Evolutionary conservation across 2,329 filamentous ascomycete genomes (phyloP).

Genomic region (Talaromyces funiculosus): DNA sequence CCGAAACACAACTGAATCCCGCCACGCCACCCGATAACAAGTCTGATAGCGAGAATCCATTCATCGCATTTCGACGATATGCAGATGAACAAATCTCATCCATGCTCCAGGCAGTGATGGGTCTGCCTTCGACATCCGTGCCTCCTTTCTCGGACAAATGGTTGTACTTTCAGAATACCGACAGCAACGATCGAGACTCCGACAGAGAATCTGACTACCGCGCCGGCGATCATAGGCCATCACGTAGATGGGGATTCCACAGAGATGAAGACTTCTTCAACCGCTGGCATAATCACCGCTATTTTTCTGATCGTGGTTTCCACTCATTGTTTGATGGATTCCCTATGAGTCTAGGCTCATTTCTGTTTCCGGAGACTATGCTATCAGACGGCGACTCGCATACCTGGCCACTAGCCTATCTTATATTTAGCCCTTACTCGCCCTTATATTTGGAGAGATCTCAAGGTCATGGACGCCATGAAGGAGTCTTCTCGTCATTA

Average conservation of each 20-base stretch:
- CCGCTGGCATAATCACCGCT: conserved; percentile 21
- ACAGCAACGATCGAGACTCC: conserved; percentile 20
- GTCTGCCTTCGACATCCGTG: conserved; percentile 35
- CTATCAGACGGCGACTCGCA: conserved; percentile 31
- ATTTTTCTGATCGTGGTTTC: conserved; percentile 25
- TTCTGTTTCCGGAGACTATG: conserved; percentile 29
- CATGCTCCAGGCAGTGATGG: conserved; percentile 49
- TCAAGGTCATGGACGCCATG: conserved; percentile 23
- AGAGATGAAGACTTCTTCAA: conserved; percentile 18
- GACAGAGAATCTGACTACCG: background rate
- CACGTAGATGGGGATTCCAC: conserved; percentile 1
- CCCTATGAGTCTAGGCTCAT: conserved; percentile 24
- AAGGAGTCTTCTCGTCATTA: conserved; percentile 30
- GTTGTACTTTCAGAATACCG: conserved; percentile 28
- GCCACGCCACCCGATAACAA: conserved; percentile 14
- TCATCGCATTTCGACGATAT: conserved; percentile 56
- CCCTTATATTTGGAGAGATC: conserved; percentile 49
- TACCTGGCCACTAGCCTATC: conserved; percentile 38
- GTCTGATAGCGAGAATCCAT: conserved; percentile 46
- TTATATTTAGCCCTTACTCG: conserved; percentile 50
- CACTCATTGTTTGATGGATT: conserved; percentile 34
- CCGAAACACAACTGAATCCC: conserved; percentile 10
- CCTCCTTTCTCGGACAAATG: conserved; percentile 30
- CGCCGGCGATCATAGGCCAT: background rate
- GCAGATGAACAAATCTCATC: conserved; percentile 54